Evolutionary conservation across 768 basidiomycete species (phyloP), one percentile per base, ranked within the genome.

Genomic region (Trametes meyenii): DNA sequence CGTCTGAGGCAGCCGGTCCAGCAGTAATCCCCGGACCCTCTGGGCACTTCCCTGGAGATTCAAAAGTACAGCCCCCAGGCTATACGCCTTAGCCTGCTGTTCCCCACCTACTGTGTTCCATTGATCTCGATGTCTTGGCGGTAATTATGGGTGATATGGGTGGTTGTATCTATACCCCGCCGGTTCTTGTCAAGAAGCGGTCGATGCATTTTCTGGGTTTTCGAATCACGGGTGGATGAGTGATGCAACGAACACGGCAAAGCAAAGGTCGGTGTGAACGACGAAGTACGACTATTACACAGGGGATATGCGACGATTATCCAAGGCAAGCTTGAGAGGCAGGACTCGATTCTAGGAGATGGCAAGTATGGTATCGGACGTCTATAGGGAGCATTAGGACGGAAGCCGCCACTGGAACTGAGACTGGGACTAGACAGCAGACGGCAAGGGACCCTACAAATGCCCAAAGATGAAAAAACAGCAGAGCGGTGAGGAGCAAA

Each of bases 291-390:
- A 53, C 40, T 55, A 55, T 50, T 39, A 42, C 49, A 38, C 29
- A 58, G 5, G 48, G 10, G 46, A 16, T 58, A 51, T 45, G 58
- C 38, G 58, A 58, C 39, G 42, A 58, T 58, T 58, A 58, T 58
- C 56, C 56, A 58, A 16, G 26, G 16, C 40, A 33, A 45, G 49
- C 42, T 50, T 39, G 17, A 21, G 8, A 12, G 17, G 36, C 17
- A 35, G 39, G 33, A 40, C 55, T 56, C 21, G 56, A 24, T 50
- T 60, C 51, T 60, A 60, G 51, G 59, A n/a, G 44, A 19, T 16
- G 26, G 23, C 13, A 33, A 12, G 23, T 24, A 33, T 17, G 17
- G 16, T 23, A 23, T 5, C 29, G n/a, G 24, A 39, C 24, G 24
- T 58, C 46, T 58, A 58, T 50, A 46, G 16, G 45, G 39, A 16